Base-by-base conservation (phyloP, 2,329 filamentous ascomycete genomes). In the Cytospora piceicola region DNA sequence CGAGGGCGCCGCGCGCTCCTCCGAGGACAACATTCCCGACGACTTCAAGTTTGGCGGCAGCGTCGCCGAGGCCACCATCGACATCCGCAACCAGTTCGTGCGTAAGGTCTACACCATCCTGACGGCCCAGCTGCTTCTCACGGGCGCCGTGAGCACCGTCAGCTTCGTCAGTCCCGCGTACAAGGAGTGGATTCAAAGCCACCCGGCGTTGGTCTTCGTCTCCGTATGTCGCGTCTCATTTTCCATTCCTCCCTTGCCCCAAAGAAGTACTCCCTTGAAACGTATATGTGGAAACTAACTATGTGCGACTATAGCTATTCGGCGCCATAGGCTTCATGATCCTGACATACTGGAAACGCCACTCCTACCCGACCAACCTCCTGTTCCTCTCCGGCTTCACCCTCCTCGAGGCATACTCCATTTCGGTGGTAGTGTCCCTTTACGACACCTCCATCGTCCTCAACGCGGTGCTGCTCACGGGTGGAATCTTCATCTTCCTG, bases 61-160 rank as follows among this genome's bases (percentile, higher is more conserved):
- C 22, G 94, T 98, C 67, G 90, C 94, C 71, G 95, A 98, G 82
- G 94, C 92, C 56, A 96, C 94, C 24, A 84, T 98, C 75, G 93
- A 96, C 74, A 97, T 99, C 76, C 91, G 94, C 72, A 96, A 97
- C 88, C 92, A 95, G 79, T 99, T 97, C 78, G 85, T 97, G 73
- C 90, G 94, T 79, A 98, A 98, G 83, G 95, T 99, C 75, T 99
- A 99, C 81, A 90, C 93, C 66, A 99, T 99, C 78, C 85, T 99
- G 80, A 96, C 95, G n/a, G 88, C 93, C 60, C 95, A 99, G 78
- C 88, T 99, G 62, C 82, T 98, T 74, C 88, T 90, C 65, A 99
- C 95, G 9, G 90, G 90, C 46, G 84, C 86, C 68, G 84, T 98
- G 71, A 93, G 91, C 80, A 86, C 89, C 68, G 80, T 97, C 72